Evolutionary conservation across 768 basidiomycete genomes (phyloP).

Genomic region (Xanthoconium stramineum): DNA sequence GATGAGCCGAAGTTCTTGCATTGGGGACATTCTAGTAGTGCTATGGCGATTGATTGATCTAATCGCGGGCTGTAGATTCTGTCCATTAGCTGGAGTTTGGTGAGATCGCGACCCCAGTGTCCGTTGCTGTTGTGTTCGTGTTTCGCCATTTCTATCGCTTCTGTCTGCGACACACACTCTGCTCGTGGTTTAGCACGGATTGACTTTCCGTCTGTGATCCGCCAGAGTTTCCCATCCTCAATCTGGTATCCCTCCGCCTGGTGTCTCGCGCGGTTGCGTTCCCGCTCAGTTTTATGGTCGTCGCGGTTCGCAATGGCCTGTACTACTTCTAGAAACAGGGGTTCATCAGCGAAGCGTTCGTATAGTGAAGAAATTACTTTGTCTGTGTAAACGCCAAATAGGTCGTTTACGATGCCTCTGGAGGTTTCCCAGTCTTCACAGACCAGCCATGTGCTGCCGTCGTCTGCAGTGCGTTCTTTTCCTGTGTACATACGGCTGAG

Average conservation of each 20-base stretch:
- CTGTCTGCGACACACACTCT: background rate
- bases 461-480: background rate
- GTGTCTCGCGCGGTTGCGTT: background rate
- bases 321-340: background rate
- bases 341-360: background rate
- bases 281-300: background rate
- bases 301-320: background rate
- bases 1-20: slow-evolving; percentile 24
- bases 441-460: slow-evolving; percentile 34
- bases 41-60: slow-evolving; percentile 6
- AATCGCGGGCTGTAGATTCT: background rate
- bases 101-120: slow-evolving; percentile 6
- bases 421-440: slow-evolving; percentile 23
- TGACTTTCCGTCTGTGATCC: background rate
- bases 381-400: background rate
- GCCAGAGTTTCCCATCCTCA: slow-evolving; percentile 23
- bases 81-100: background rate
- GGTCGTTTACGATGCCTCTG: background rate
- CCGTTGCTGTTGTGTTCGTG: slow-evolving; percentile 1
- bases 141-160: slow-evolving; percentile 2
- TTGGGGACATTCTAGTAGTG: slow-evolving; percentile 17
- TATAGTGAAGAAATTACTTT: background rate
- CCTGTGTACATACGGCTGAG: slow-evolving; percentile 16
- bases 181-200: background rate
- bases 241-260: background rate